Evolutionary conservation across 768 basidiomycete species (phyloP), one percentile per base, ranked within the genome.

Genomic region (Collybiopsis luxurians): DNA sequence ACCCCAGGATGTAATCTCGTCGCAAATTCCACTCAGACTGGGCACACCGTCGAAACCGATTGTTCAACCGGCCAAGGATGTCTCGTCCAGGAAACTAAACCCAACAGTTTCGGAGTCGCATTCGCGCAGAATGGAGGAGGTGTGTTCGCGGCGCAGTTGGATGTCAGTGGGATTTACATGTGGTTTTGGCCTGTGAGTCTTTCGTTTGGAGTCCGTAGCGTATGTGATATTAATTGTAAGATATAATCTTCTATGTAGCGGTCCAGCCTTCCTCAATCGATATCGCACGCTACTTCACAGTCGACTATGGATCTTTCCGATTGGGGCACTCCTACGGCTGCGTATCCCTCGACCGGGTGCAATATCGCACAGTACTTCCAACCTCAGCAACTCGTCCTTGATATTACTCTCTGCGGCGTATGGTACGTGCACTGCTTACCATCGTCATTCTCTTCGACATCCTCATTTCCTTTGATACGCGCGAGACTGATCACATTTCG

Each of bases 401-500:
- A 84, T 59, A 85, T 83, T 53, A 77, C 75, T 5, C 74, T 85
- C 19, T 81, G 84, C 66, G 77, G 83, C 58, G 59, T 67, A 45
- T 83, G 79, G 77, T 78, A 57, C 47, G 74, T 60, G 17, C 4
- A 38, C 26, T 23, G 39, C 42, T 57, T 21, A 30, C 13, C 47
- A 19, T 31, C 24, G 24, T 54, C 34, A 51, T 31, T 7, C 21
- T 40, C 6, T 15, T 23, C 36, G 21, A 44, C 17, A 17, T 23
- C 19, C 17, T 57, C 17, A 53, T 52, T 43, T 56, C 53, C 9
- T 21, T n/a, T n/a, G n/a, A n/a, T n/a, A n/a, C n/a, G n/a, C n/a
- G n/a, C n/a, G n/a, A n/a, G n/a, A n/a, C n/a, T n/a, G n/a, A n/a
- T n/a, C n/a, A n/a, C n/a, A n/a, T n/a, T n/a, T n/a, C n/a, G n/a